phyloP scores from a whole-genome alignment of 2,329 filamentous ascomycete genomes.

The Exophiala sp. region DNA sequence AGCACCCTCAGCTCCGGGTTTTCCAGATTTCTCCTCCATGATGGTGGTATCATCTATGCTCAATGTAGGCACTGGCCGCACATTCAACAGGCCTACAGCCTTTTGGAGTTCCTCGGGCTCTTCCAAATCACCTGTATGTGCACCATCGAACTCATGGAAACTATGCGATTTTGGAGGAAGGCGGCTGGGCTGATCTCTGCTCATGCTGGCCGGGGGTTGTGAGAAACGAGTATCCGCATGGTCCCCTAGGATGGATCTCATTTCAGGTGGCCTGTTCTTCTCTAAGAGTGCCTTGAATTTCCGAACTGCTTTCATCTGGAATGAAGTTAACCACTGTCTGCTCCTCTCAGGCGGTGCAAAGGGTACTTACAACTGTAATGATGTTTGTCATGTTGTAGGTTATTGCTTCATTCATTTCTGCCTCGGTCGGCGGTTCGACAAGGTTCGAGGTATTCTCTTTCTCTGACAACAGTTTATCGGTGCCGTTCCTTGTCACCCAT shows the following conservation, averaged over 20 bases:
- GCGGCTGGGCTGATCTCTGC: conserved; percentile 28
- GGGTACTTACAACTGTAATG: conserved; percentile 59
- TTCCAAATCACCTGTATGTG: conserved; percentile 45
- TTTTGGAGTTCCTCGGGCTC: conserved; percentile 50
- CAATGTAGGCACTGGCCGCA: conserved; percentile 14
- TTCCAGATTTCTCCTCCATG: neutral
- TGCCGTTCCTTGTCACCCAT: conserved; percentile 81
- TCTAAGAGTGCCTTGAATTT: conserved; percentile 75
- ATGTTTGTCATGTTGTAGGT: conserved; percentile 84
- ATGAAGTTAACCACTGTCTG: conserved; percentile 4
- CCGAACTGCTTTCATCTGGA: conserved; percentile 78
- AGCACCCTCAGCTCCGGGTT: neutral
- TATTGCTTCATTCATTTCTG: conserved; percentile 85
- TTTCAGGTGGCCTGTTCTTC: conserved; percentile 47
- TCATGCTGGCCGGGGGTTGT: conserved; percentile 52
- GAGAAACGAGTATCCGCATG: conserved; percentile 50
- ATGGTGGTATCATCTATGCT: conserved; percentile 21
- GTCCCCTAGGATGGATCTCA: conserved; percentile 56
- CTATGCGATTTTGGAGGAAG: conserved; percentile 44
- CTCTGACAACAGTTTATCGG: conserved; percentile 68
- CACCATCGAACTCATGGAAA: conserved; percentile 48
- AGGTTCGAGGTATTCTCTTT: conserved; percentile 81
- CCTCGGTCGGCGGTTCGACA: conserved; percentile 77
- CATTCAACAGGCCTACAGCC: conserved; percentile 7
- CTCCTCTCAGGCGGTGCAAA: neutral